Base-by-base conservation (phyloP, 805 yeast genomes). In the Yarrowia keelungensis region DNA sequence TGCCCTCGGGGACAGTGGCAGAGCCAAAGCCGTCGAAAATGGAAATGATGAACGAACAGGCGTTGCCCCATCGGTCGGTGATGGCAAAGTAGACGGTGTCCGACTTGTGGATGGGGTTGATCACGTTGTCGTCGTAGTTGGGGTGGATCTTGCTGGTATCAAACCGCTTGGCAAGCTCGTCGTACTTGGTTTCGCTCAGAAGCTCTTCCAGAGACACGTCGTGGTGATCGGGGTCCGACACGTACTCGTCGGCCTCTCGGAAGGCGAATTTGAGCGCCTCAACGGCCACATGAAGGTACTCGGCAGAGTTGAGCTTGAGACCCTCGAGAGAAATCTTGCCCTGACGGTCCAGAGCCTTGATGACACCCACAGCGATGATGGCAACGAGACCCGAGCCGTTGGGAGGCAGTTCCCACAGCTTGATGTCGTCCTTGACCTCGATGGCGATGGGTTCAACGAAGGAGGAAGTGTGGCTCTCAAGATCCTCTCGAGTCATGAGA, bases 381-480 rank as follows among this genome's bases (percentile, higher is more conserved):
- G 93, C 95, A 54, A 90, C 90, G 14, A 90, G 77, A 9, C 96
- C 96, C 67, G 90, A 91, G 4, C 94, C 91, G 76, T 87, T 90
- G 14, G 97, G 97, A 11, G 97, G 95, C 71, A 90, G 87, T 76
- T 90, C 95, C 91, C 93, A 88, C 35, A 90, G 80, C 38, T 81
- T 82, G 61, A 83, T 81, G 11, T 85, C 89, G 42, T 51, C 68
- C 70, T 58, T 36, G 49, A 69, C 46, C 5, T 42, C 84, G 82
- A 84, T 76, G 16, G 79, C 78, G 19, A 90, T 85, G 2, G 96
- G 94, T 0, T 87, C 88, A 32, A 89, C 88, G 72, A 85, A 82
- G 0, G 88, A 82, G 1, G 92, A 84, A 0, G 82, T 78, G 76
- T 90, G 95, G 22, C 74, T 71, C 16, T 77, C 76, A 59, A 90